Evolutionary conservation across 139 green algal species (phyloP).

Genomic region (Auxenochlorella protothecoides): DNA sequence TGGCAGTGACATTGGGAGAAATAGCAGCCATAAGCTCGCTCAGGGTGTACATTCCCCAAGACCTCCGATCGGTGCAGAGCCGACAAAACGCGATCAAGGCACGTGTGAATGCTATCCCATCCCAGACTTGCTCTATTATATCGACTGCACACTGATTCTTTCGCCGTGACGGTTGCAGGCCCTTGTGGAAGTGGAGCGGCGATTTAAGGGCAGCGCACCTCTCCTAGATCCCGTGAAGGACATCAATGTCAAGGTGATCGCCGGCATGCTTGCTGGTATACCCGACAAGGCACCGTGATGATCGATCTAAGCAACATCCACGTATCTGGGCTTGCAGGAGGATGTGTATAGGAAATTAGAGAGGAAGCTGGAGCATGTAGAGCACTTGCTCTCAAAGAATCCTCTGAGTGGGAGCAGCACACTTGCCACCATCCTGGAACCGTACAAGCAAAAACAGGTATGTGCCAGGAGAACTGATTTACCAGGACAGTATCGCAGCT

Average conservation of each 20-base stretch:
- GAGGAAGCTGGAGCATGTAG: conserved; percentile 38
- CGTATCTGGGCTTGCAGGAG: conserved; percentile 5
- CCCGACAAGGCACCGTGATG: background rate
- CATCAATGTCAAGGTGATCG: conserved; percentile 37
- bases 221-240: conserved; percentile 60
- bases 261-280: background rate
- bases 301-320: background rate
- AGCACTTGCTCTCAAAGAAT: conserved; percentile 38
- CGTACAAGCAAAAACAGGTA: conserved; percentile 32
- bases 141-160: background rate
- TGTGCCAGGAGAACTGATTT: background rate
- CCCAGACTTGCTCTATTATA: background rate
- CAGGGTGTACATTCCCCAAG: conserved; percentile 63
- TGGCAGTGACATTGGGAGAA: conserved; percentile 38
- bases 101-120: conserved; percentile 1
- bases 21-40: conserved; percentile 48
- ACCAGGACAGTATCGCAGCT: too few species aligned
- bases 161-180: conserved; percentile 4
- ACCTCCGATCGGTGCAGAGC: conserved; percentile 45
- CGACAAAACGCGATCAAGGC: background rate
- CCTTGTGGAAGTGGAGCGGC: conserved; percentile 30
- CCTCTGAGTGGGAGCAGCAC: conserved; percentile 17
- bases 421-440: conserved; percentile 23
- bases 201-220: conserved; percentile 25
- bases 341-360: conserved; percentile 22